These are phyloP conservation scores for Vigna reflexopilosa DNA, from an alignment of 306 rosid genomes.

Conservation along the genomic window DNA sequence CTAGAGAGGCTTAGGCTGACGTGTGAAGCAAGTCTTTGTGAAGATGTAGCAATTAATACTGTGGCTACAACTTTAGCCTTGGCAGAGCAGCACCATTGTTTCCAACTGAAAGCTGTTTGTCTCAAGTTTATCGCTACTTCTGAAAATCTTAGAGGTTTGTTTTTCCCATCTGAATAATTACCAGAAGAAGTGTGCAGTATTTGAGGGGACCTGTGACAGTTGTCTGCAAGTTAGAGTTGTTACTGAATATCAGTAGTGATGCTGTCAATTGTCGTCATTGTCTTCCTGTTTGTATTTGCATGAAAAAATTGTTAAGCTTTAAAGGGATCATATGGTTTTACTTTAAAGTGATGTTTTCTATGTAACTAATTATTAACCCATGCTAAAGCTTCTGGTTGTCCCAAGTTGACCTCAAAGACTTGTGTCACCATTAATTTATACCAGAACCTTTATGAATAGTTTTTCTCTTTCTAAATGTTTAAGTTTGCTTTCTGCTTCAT, in stretches of 20 bases:
- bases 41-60: constrained; percentile 78
- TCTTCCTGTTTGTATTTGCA: constrained; percentile 20
- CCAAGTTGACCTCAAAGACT: background rate
- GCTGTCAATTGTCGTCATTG: constrained; percentile 17
- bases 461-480: constrained; percentile 1
- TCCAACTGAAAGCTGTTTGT: constrained; percentile 86
- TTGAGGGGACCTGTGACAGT: background rate
- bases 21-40: constrained; percentile 72
- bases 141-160: constrained; percentile 78
- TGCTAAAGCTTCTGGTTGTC: constrained; percentile 1
- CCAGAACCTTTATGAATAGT: background rate
- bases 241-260: constrained; percentile 3
- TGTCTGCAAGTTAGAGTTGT: background rate
- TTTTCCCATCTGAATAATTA: constrained; percentile 22
- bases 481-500: constrained; percentile 25
- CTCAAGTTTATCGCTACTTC: constrained; percentile 78
- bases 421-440: constrained; percentile 14
- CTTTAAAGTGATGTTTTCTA: background rate
- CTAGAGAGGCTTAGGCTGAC: constrained; percentile 78
- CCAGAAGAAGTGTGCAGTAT: background rate
- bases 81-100: constrained; percentile 94
- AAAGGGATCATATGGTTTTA: constrained; percentile 12
- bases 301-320: constrained; percentile 10
- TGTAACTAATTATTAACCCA: background rate
- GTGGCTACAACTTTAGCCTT: constrained; percentile 89